These are phyloP conservation scores for Lactarius sp. DNA, from an alignment of 768 basidiomycete genomes.

Conservation along the genomic window DNA sequence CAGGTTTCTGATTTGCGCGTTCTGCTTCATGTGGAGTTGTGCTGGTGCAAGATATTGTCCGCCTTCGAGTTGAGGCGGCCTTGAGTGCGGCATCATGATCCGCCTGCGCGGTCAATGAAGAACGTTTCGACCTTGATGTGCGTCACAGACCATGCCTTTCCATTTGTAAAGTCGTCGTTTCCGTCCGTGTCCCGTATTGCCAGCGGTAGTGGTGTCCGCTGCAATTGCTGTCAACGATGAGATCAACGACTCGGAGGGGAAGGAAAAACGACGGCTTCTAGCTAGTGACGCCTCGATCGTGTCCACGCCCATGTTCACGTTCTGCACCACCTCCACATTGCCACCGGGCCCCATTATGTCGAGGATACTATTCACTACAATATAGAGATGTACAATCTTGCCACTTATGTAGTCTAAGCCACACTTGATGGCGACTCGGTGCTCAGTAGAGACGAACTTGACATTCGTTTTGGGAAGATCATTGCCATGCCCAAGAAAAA, in stretches of 20 bases:
- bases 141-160: background rate
- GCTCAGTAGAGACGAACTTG: too few relatives aligned
- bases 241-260: background rate
- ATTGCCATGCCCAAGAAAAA: too few relatives aligned
- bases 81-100: background rate
- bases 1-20: too few relatives aligned
- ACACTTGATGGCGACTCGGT: background rate
- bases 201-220: background rate
- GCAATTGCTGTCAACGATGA: background rate
- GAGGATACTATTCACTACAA: background rate
- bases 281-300: slow-evolving; percentile 14
- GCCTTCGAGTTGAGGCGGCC: slow-evolving; percentile 8
- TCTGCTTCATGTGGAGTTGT: slow-evolving; percentile 7
- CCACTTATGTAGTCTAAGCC: too few relatives aligned
- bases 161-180: slow-evolving; percentile 1
- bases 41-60: slow-evolving; percentile 15
- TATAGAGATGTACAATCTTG: too few relatives aligned
- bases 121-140: background rate
- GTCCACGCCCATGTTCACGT: slow-evolving; percentile 4
- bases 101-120: background rate
- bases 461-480: too few relatives aligned
- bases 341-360: background rate
- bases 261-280: slow-evolving; percentile 17
- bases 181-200: background rate
- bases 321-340: background rate